Base-by-base conservation (phyloP, 73 alveolate genomes). In the Paramecium bursaria region DNA sequence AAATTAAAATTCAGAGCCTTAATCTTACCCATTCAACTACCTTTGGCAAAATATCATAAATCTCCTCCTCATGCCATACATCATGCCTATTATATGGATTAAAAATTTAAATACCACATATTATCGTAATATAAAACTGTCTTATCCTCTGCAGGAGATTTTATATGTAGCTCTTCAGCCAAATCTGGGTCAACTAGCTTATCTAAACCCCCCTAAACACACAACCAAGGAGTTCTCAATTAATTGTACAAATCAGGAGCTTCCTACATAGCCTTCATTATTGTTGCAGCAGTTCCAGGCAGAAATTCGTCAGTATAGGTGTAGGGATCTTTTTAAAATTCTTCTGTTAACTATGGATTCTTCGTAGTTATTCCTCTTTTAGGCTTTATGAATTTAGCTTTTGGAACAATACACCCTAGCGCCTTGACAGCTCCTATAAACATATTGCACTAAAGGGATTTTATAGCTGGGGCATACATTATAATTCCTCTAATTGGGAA, bases 31-130 rank as follows among this genome's bases (percentile, higher is more conserved):
- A 79, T 39, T 79, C 22, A 14, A 79, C 17, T 22, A 79, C 82
- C 46, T 54, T 52, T 33, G 89, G 89, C 9, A 79, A 19, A 0
- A 79, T 25, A 22, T 79, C 89, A 30, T 39, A 21, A 1, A 79
- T 79, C 21, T 79, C 89, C 14, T 61, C 73, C 15, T 79, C 89
- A 54, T 79, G 89, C 89, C 89, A 79, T 3, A 79, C 47, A 46
- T 79, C 89, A 21, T 79, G 89, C 89, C 76, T 57, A 57, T n/a
- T n/a, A n/a, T n/a, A n/a, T n/a, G n/a, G n/a, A 57, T 27, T 30
- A 27, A 10, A 11, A 2, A 3, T 57, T 13, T 21, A 23, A 29
- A 54, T 57, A 57, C 76, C 89, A 79, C 77, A 79, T 53, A 15
- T 46, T 46, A 53, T 79, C 89, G 54, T 79, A 79, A 35, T 15